A percentile compares a stretch with the other conserved stretches of the same genome.
Conservation (phyloP, 179 eudicot species). For the Beta macrorhiza region DNA sequence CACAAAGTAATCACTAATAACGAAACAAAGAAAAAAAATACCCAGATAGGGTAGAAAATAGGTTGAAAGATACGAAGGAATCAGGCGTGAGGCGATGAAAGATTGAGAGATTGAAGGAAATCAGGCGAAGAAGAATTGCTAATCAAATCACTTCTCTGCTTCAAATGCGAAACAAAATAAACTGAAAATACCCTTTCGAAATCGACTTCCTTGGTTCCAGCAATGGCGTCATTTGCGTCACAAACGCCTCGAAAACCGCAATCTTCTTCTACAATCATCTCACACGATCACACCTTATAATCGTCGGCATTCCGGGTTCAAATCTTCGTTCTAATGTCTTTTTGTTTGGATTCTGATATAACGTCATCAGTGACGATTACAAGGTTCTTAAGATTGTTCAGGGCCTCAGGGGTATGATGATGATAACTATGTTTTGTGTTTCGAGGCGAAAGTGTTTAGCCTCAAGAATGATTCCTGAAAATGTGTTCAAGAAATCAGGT, state of each 20-base stretch:
- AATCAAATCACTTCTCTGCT: no score
- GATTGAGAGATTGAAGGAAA: no score
- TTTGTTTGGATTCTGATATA: background rate
- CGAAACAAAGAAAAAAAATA: no score
- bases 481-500: background rate
- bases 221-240: background rate
- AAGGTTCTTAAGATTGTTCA: background rate
- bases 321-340: no score
- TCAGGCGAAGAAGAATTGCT: no score
- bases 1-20: no score
- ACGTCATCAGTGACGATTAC: background rate
- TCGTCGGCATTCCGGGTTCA: background rate
- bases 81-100: no score
- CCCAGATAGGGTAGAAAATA: no score
- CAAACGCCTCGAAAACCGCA: background rate
- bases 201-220: background rate
- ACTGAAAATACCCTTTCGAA: background rate
- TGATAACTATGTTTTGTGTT: background rate
- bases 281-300: no score
- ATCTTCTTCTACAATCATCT: no score
- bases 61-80: no score
- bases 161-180: no score
- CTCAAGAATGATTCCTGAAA: background rate
- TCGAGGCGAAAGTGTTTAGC: background rate
- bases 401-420: background rate